These are phyloP conservation scores for Coniella vitis DNA, from an alignment of 2,329 filamentous ascomycete species.

Conservation along the genomic window DNA sequence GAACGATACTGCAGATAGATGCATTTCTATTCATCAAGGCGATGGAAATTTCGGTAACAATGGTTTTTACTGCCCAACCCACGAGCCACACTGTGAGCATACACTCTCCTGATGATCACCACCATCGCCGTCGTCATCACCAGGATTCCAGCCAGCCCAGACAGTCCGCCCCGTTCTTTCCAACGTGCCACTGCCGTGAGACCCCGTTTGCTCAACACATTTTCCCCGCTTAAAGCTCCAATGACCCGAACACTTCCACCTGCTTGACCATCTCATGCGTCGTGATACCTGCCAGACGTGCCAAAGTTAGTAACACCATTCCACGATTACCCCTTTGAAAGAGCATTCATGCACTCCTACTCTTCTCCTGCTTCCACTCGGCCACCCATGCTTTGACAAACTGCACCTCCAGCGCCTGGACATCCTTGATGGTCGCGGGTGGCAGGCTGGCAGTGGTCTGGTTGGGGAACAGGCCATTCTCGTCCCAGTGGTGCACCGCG, in stretches of 20 bases:
- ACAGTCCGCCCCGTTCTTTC: not conserved
- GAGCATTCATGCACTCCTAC: constrained; percentile 6
- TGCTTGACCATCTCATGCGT: not conserved
- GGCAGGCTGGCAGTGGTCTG: constrained; percentile 53
- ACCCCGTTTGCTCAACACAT: too few relatives aligned
- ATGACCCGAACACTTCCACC: not conserved
- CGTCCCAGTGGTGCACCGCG: constrained; percentile 80
- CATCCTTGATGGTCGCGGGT: constrained; percentile 49
- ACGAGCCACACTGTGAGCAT: too few relatives aligned
- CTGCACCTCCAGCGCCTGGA: constrained; percentile 50
- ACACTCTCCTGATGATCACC: too few relatives aligned
- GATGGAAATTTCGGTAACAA: too few relatives aligned
- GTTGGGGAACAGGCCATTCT: constrained; percentile 59
- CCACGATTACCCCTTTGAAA: not conserved
- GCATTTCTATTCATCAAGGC: too few relatives aligned
- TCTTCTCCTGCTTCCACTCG: constrained; percentile 40
- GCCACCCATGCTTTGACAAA: constrained; percentile 63
- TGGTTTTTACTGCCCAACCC: too few relatives aligned
- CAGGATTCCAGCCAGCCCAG: not conserved
- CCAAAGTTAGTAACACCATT: constrained; percentile 11
- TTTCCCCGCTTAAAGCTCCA: constrained; percentile 15
- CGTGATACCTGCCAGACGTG: constrained; percentile 2
- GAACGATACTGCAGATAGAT: too few relatives aligned
- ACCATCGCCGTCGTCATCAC: too few relatives aligned
- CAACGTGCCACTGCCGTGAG: too few relatives aligned